Percentiles rank a stretch among this genome's conserved stretches.
Evolutionary conservation across 495 filamentous ascomycete genomes (phyloP).

Genomic region (Annulohypoxylon bovei): DNA sequence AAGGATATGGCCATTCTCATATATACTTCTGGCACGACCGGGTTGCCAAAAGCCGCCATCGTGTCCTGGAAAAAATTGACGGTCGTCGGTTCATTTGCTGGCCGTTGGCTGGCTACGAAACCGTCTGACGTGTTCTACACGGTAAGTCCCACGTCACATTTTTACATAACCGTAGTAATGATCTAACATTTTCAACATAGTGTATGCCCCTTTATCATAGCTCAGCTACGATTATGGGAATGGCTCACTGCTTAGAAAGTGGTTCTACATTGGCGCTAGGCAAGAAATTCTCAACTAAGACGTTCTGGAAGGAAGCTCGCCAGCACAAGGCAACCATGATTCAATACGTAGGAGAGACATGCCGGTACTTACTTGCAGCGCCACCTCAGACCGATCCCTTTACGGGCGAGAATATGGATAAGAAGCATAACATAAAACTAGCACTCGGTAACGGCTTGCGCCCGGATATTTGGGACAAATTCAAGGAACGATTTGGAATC

Average conservation of each 20-base stretch:
- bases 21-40: conserved; percentile 89
- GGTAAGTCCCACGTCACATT: conserved; percentile 52
- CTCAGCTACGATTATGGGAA: conserved; percentile 78
- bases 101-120: conserved; percentile 66
- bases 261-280: conserved; percentile 77
- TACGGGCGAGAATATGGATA: conserved; percentile 79
- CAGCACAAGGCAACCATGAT: conserved; percentile 79
- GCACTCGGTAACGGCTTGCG: conserved; percentile 93
- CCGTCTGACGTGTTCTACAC: conserved; percentile 81
- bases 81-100: conserved; percentile 63
- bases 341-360: conserved; percentile 96
- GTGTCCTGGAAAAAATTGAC: conserved; percentile 78
- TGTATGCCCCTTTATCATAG: conserved; percentile 97
- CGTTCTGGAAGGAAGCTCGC: conserved; percentile 84
- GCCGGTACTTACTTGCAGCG: conserved; percentile 84
- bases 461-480: conserved; percentile 89
- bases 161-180: not conserved
- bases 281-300: conserved; percentile 81
- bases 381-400: conserved; percentile 69
- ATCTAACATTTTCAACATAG: conserved; percentile 47
- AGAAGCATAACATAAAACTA: conserved; percentile 77
- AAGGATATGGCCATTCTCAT: conserved; percentile 78
- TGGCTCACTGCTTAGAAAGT: conserved; percentile 65
- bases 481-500: conserved; percentile 89
- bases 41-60: conserved; percentile 89